phyloP scores from a whole-genome alignment of 2,329 filamentous ascomycete species.

The Monilinia polystroma region DNA sequence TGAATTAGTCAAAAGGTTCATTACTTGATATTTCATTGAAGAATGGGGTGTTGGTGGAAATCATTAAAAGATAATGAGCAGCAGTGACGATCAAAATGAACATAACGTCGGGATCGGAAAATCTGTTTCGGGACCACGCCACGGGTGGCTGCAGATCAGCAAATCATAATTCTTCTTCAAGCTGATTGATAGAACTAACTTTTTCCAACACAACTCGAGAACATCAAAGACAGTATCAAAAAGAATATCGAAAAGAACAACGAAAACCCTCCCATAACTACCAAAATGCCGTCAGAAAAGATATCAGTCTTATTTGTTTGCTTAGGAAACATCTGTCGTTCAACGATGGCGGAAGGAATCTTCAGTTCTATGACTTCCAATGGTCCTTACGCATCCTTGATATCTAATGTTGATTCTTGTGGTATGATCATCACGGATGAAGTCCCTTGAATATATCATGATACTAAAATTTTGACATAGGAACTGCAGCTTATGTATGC shows the following conservation, averaged over 20 bases:
- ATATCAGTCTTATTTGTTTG: slow-evolving; percentile 90
- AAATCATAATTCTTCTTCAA: slow-evolving; percentile 3
- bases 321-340: slow-evolving; percentile 91
- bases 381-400: slow-evolving; percentile 55
- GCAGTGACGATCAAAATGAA: too few species aligned
- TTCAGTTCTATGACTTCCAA: slow-evolving; percentile 71
- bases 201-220: background rate
- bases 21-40: background rate
- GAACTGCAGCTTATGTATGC: slow-evolving; percentile 62
- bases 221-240: background rate
- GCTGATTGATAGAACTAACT: background rate
- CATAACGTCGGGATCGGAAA: slow-evolving; percentile 6
- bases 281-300: slow-evolving; percentile 27
- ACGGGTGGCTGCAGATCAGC: slow-evolving; percentile 7
- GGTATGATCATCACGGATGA: slow-evolving; percentile 52
- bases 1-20: background rate
- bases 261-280: background rate
- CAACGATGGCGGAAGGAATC: slow-evolving; percentile 94
- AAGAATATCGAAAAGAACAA: background rate
- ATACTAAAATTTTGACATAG: slow-evolving; percentile 3
- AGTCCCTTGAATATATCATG: background rate
- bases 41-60: background rate
- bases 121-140: background rate
- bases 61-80: background rate
- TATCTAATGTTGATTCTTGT: slow-evolving; percentile 77